phyloP scores from a whole-genome alignment of 2,329 filamentous ascomycete genomes.

The Arthroderma sp. region DNA sequence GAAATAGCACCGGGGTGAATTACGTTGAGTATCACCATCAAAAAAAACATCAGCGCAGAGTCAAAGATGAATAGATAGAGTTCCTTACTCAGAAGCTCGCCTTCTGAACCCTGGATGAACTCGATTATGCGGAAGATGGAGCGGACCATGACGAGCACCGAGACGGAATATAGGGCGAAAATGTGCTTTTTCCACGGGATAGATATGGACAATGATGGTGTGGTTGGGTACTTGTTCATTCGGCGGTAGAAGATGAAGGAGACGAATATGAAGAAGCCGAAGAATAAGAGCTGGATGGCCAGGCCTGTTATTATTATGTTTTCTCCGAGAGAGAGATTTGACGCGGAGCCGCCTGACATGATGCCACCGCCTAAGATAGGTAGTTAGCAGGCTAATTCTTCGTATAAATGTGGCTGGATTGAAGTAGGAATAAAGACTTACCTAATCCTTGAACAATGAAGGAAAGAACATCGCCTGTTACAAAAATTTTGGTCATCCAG shows the following conservation, averaged over 20 bases:
- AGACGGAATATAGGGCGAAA: conserved; percentile 17
- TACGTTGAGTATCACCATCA: conserved; percentile 11
- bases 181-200: conserved; percentile 22
- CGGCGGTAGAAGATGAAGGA: conserved; percentile 38
- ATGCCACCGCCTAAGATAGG: conserved; percentile 17
- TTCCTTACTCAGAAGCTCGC: conserved; percentile 20
- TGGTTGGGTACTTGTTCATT: conserved; percentile 23
- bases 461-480: conserved; percentile 18
- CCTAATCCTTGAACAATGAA: conserved; percentile 19
- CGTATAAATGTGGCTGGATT: background rate
- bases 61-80: conserved; percentile 22
- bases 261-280: conserved; percentile 42
- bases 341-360: conserved; percentile 14
- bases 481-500: conserved; percentile 21
- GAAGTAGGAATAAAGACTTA: conserved; percentile 4
- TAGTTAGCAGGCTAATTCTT: background rate
- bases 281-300: conserved; percentile 44
- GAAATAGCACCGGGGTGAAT: conserved; percentile 9
- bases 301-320: conserved; percentile 44
- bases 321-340: conserved; percentile 12
- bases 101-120: conserved; percentile 20
- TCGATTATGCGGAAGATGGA: conserved; percentile 23
- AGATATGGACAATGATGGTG: background rate
- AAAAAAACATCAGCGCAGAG: conserved; percentile 17
- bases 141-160: conserved; percentile 19